A percentile compares a stretch with the other conserved stretches of the same genome.
Conservation (phyloP, 2,329 filamentous ascomycete genomes). For the Onygena corvina region DNA sequence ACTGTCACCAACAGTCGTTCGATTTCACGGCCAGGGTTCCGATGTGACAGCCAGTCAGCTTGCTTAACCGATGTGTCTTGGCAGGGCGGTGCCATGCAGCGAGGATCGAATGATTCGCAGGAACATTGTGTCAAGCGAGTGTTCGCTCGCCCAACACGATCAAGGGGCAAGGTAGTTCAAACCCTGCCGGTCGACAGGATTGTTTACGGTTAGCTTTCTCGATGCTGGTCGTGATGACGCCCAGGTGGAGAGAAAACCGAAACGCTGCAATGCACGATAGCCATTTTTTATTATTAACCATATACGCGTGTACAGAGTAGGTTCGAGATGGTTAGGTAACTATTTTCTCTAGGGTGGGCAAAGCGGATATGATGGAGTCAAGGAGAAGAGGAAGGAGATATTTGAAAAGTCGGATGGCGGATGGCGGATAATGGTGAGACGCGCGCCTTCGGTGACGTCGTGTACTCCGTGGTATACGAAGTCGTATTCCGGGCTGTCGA, state of each 20-base stretch:
- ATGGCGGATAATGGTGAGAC: no score
- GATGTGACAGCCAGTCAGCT: constrained; percentile 1
- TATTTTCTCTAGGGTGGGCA: no score
- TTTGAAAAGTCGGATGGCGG: no score
- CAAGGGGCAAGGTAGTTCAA: neutral
- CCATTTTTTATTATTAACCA: no score
- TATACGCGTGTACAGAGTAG: no score
- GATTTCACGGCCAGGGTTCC: neutral
- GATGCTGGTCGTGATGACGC: neutral
- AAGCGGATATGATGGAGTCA: neutral
- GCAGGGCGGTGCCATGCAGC: neutral
- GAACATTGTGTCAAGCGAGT: no score
- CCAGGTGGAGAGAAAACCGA: neutral
- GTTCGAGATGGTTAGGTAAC: no score
- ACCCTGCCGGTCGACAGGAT: neutral
- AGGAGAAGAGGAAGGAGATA: no score
- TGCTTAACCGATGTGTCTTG: neutral
- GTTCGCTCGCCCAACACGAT: no score
- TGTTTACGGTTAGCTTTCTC: neutral
- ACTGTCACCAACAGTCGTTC: constrained; percentile 1
- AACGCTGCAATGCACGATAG: no score
- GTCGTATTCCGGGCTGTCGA: no score
- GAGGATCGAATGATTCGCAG: neutral
- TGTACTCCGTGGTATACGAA: neutral
- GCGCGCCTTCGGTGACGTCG: no score